Conservation (phyloP, 345 rosid species). For the Lumnitzera littorea region DNA sequence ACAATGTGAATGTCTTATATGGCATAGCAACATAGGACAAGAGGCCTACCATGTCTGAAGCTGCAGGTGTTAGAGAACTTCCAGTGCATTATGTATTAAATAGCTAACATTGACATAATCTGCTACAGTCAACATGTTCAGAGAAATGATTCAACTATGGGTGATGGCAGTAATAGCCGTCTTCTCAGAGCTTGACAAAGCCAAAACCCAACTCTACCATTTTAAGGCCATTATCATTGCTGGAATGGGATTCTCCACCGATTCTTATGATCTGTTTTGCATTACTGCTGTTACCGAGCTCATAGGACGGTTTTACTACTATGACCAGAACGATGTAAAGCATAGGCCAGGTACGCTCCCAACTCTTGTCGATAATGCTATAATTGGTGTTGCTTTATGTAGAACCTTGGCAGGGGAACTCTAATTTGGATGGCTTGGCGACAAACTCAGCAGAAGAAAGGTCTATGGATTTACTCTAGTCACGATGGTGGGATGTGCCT, state of each 20-base stretch:
- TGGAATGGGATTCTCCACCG: slow-evolving; percentile 61
- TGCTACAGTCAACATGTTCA: not conserved
- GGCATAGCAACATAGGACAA: too few relatives aligned
- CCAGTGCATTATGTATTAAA: not conserved
- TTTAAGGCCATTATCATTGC: slow-evolving; percentile 56
- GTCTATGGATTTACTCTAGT: slow-evolving; percentile 73
- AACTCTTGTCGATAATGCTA: slow-evolving; percentile 24
- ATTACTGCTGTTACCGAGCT: slow-evolving; percentile 50
- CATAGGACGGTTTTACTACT: slow-evolving; percentile 47
- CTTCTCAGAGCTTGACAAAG: slow-evolving; percentile 51
- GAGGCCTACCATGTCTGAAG: too few relatives aligned
- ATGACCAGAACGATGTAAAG: slow-evolving; percentile 6
- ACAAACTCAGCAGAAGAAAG: slow-evolving; percentile 68
- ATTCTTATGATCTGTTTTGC: slow-evolving; percentile 66
- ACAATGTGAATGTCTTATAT: too few relatives aligned
- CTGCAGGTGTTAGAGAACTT: not conserved
- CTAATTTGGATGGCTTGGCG: slow-evolving; percentile 73
- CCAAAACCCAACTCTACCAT: slow-evolving; percentile 55
- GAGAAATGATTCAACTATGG: slow-evolving; percentile 11
- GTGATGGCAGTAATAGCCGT: slow-evolving; percentile 21
- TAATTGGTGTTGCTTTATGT: slow-evolving; percentile 45
- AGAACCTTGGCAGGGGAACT: slow-evolving; percentile 53
- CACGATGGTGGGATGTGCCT: slow-evolving; percentile 65
- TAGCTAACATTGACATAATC: not conserved
- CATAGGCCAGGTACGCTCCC: slow-evolving; percentile 36